A percentile compares a stretch with the other conserved stretches of the same genome.
Evolutionary conservation across 768 basidiomycete genomes (phyloP).

Genomic region (Leccinum obscurum): DNA sequence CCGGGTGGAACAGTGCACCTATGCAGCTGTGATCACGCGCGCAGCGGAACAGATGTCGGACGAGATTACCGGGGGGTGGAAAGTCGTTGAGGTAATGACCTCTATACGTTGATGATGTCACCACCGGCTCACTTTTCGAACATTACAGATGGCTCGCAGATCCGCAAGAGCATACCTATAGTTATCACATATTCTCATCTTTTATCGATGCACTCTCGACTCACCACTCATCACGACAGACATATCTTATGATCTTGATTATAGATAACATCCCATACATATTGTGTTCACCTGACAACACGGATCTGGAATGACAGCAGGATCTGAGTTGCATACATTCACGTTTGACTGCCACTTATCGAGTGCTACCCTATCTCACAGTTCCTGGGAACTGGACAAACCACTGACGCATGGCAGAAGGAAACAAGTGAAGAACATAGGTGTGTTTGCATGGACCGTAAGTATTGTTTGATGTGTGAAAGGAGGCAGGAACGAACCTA

Average conservation of each 20-base stretch:
- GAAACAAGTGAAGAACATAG: not conserved
- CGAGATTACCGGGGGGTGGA: slow-evolving; percentile 97
- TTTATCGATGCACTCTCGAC: slow-evolving; percentile 24
- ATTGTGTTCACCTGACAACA: not conserved
- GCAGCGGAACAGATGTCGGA: slow-evolving; percentile 86
- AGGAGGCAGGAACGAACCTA: not conserved
- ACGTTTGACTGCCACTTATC: not conserved
- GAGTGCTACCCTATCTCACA: not conserved
- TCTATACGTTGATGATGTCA: not conserved
- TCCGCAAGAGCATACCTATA: slow-evolving; percentile 52
- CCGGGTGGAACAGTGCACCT: slow-evolving; percentile 90
- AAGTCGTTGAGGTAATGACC: slow-evolving; percentile 83
- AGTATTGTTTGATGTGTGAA: not conserved
- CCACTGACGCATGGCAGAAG: not conserved
- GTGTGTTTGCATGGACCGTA: not conserved
- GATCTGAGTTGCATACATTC: not conserved
- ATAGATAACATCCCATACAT: slow-evolving; percentile 21
- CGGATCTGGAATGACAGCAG: not conserved
- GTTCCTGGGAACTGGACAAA: not conserved
- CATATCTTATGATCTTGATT: slow-evolving; percentile 32
- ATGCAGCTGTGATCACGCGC: slow-evolving; percentile 89
- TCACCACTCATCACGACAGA: slow-evolving; percentile 33
- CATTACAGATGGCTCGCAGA: slow-evolving; percentile 49
- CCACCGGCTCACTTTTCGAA: not conserved
- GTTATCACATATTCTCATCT: slow-evolving; percentile 8